Evolutionary conservation across 805 yeast species (phyloP).

Genomic region (Teunomyces panamensis): DNA sequence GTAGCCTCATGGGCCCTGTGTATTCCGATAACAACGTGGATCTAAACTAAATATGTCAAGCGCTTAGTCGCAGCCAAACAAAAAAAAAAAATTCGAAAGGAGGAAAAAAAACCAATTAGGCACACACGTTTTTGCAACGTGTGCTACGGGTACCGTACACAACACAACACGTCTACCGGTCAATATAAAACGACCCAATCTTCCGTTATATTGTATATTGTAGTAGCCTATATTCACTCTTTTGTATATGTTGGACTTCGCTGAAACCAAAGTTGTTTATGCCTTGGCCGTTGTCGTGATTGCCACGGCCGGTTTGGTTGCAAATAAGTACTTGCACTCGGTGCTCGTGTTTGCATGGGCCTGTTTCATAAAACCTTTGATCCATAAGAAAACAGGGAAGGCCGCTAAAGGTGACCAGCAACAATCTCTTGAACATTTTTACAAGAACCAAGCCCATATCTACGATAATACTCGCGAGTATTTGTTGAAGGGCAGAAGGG

Average conservation of each 20-base stretch:
- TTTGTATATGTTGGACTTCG: not conserved
- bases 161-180: not conserved
- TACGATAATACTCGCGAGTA: constrained; percentile 70
- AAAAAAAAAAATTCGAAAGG: not conserved
- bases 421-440: constrained; percentile 63
- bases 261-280: not conserved
- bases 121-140: constrained; percentile 1
- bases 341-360: constrained; percentile 37
- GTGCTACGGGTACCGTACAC: not conserved
- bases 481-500: constrained; percentile 68
- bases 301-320: not conserved
- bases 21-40: constrained; percentile 1
- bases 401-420: constrained; percentile 42
- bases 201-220: not conserved
- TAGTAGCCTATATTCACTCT: not conserved
- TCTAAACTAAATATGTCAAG: not conserved
- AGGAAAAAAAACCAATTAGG: not conserved
- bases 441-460: constrained; percentile 71
- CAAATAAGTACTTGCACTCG: constrained; percentile 13
- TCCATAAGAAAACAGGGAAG: constrained; percentile 26
- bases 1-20: not conserved
- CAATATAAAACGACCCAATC: not conserved
- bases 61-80: not conserved
- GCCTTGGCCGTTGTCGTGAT: not conserved
- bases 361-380: constrained; percentile 61